A percentile compares a stretch with the other conserved stretches of the same genome.
phyloP scores from a whole-genome alignment of 2,329 filamentous ascomycete genomes.

The Huntiella savannae region DNA sequence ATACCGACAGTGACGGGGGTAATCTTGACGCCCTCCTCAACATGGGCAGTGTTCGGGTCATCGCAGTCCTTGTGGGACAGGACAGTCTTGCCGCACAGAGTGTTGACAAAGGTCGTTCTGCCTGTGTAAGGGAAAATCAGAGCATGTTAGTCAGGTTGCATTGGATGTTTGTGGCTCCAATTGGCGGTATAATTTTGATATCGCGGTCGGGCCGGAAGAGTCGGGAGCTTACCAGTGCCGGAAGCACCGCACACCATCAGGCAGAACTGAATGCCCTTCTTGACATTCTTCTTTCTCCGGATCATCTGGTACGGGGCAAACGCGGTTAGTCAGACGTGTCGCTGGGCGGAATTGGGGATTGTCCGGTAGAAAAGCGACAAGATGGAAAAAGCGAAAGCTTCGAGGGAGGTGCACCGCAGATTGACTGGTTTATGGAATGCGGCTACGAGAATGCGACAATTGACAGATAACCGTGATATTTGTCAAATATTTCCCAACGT shows the following conservation, averaged over 20 bases:
- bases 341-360: too few species aligned
- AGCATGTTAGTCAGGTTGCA: conserved; percentile 1
- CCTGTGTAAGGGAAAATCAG: conserved; percentile 30
- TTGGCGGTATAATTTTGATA: background rate
- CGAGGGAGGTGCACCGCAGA: too few species aligned
- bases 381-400: too few species aligned
- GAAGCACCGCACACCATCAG: conserved; percentile 99
- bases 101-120: conserved; percentile 98
- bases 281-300: conserved; percentile 99
- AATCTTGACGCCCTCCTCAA: conserved; percentile 96
- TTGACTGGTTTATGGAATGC: too few species aligned
- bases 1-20: conserved; percentile 93
- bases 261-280: conserved; percentile 99
- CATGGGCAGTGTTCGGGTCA: conserved; percentile 68
- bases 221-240: conserved; percentile 58
- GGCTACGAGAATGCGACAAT: too few species aligned
- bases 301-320: conserved; percentile 56
- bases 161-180: background rate
- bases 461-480: too few species aligned
- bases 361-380: too few species aligned
- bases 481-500: too few species aligned
- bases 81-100: conserved; percentile 87
- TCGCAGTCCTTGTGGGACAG: conserved; percentile 83
- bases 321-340: conserved; percentile 14
- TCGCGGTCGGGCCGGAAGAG: conserved; percentile 10